These are phyloP conservation scores for Pseudognaphalium luteoalbum DNA, from an alignment of 129 eudicot species.

Conservation along the genomic window DNA sequence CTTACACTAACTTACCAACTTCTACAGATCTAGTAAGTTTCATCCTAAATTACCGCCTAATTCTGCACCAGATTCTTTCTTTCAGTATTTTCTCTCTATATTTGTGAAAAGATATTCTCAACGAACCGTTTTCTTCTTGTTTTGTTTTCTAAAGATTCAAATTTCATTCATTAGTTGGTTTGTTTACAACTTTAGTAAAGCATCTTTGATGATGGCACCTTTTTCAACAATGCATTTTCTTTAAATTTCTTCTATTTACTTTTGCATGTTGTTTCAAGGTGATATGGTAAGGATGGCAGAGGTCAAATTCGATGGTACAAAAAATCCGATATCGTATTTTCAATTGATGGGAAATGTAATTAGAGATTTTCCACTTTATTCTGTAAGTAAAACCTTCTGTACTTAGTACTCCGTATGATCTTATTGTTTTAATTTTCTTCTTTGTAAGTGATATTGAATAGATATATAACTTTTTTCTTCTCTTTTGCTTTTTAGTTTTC, in stretches of 20 bases:
- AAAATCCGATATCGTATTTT: neutral
- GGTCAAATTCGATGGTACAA: slow-evolving; percentile 44
- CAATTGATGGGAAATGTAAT: slow-evolving; percentile 50
- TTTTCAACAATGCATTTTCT: slow-evolving; percentile 1
- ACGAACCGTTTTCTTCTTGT: too few relatives aligned
- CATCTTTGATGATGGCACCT: neutral
- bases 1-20: too few relatives aligned
- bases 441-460: slow-evolving; percentile 37
- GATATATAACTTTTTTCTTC: neutral
- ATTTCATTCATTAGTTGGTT: neutral
- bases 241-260: neutral
- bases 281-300: slow-evolving; percentile 78
- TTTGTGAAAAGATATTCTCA: too few relatives aligned
- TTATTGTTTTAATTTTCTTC: slow-evolving; percentile 19
- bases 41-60: neutral
- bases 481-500: neutral
- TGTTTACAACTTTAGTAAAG: neutral
- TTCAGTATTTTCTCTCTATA: neutral
- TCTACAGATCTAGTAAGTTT: too few relatives aligned
- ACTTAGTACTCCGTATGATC: neutral
- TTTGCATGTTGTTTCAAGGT: slow-evolving; percentile 46
- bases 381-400: slow-evolving; percentile 18
- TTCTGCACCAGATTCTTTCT: neutral
- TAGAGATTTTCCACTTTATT: slow-evolving; percentile 38
- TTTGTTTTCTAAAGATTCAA: too few relatives aligned